Percentiles rank a stretch among this genome's conserved stretches.
These are phyloP conservation scores for Neurospora sp. DNA, from an alignment of 495 filamentous ascomycete species.

Conservation along the genomic window DNA sequence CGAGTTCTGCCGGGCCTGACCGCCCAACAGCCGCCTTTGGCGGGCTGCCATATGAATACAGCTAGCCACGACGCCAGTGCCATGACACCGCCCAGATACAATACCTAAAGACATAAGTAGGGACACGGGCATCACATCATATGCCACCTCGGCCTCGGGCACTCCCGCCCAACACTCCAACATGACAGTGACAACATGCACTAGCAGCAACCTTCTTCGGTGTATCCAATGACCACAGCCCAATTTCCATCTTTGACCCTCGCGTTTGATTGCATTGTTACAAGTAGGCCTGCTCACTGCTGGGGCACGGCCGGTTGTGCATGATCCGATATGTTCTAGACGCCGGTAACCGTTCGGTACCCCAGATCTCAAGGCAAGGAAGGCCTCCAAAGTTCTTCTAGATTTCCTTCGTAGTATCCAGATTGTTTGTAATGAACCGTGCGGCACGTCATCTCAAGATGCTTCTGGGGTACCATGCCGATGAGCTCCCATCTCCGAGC, in stretches of 20 bases:
- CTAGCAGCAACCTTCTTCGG: too few relatives aligned
- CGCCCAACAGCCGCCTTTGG: too few relatives aligned
- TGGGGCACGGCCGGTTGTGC: neutral
- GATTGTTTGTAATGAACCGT: neutral
- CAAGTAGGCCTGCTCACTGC: neutral
- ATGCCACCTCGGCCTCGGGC: neutral
- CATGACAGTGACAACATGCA: neutral
- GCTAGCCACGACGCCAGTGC: too few relatives aligned
- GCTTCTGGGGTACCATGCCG: neutral
- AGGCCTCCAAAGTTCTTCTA: neutral
- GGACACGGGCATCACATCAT: neutral
- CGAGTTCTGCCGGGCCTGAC: too few relatives aligned
- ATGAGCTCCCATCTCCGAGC: neutral
- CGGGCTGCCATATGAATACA: too few relatives aligned
- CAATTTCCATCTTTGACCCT: neutral
- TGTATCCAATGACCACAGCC: neutral
- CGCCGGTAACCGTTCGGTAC: neutral
- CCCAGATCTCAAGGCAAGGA: neutral
- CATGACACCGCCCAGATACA: neutral
- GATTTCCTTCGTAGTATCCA: neutral
- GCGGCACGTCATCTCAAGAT: neutral
- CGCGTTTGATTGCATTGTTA: neutral
- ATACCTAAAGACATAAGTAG: neutral
- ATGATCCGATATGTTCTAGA: neutral
- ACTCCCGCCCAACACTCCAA: neutral